Percentiles rank a stretch among this genome's conserved stretches.
Conservation (phyloP, 306 rosid genomes). For the Nissolia schottii region DNA sequence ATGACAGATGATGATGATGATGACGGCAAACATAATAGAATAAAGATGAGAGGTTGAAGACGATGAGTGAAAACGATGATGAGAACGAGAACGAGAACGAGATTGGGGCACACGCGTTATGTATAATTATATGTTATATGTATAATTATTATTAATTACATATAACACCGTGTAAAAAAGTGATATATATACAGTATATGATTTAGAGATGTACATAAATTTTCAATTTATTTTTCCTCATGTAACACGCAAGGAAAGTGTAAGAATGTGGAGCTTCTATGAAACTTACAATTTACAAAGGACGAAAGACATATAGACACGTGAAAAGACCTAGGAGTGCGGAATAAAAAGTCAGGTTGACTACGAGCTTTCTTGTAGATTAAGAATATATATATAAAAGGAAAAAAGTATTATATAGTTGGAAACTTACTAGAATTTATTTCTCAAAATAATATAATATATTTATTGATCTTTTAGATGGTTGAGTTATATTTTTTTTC, state of each 20-base stretch:
- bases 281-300: background rate
- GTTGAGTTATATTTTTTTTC: no score
- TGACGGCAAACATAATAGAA: no score
- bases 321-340: background rate
- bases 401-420: background rate
- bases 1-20: no score
- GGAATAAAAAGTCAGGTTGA: background rate
- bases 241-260: background rate
- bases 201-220: background rate
- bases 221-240: background rate
- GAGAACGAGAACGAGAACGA: no score
- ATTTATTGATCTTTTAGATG: no score
- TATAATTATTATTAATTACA: no score
- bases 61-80: no score
- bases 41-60: no score
- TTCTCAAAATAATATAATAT: background rate
- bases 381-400: background rate
- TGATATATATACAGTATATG: no score
- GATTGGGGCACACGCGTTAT: no score
- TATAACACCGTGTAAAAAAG: background rate
- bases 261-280: background rate
- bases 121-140: no score
- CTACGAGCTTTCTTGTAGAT: background rate
- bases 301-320: background rate
- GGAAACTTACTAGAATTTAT: background rate